Evolutionary conservation across 2,329 filamentous ascomycete genomes (phyloP).

Genomic region (Albifimbria verrucaria): DNA sequence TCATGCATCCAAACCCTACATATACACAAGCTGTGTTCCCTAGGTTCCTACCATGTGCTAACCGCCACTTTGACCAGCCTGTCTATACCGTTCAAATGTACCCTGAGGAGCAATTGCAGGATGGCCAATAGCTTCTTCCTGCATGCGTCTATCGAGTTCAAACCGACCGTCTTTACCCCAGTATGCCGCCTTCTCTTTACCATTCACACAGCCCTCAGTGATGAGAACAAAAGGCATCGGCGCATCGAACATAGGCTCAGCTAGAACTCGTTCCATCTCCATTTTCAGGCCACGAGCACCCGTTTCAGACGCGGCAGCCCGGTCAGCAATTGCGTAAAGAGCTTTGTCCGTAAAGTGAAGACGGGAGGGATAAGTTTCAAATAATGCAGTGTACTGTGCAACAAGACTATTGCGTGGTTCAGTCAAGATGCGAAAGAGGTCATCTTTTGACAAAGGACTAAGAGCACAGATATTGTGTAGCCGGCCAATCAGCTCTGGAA

Average conservation of each 20-base stretch:
- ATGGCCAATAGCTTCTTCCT: constrained; percentile 53
- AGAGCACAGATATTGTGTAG: constrained; percentile 88
- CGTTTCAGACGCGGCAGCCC: constrained; percentile 60
- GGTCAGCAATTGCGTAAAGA: constrained; percentile 74
- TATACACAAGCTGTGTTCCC: too few species aligned
- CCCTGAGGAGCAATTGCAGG: constrained; percentile 10
- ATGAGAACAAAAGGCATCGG: constrained; percentile 74
- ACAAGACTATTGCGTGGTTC: constrained; percentile 88
- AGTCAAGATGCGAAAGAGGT: constrained; percentile 82
- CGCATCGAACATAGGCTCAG: constrained; percentile 78
- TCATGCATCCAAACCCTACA: not conserved
- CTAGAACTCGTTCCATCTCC: constrained; percentile 75
- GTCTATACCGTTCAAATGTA: constrained; percentile 39
- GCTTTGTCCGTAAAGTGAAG: constrained; percentile 80
- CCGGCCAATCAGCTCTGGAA: constrained; percentile 93
- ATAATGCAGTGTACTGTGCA: constrained; percentile 84
- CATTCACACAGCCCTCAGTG: constrained; percentile 64
- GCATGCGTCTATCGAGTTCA: constrained; percentile 65
- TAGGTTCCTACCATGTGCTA: too few species aligned
- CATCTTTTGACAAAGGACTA: constrained; percentile 63
- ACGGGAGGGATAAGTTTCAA: constrained; percentile 74
- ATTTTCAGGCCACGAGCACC: constrained; percentile 77
- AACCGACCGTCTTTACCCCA: constrained; percentile 69
- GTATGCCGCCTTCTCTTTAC: constrained; percentile 56
- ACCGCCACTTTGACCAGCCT: constrained; percentile 46